Conservation (phyloP, 345 rosid genomes). For the Trapa incisa region DNA sequence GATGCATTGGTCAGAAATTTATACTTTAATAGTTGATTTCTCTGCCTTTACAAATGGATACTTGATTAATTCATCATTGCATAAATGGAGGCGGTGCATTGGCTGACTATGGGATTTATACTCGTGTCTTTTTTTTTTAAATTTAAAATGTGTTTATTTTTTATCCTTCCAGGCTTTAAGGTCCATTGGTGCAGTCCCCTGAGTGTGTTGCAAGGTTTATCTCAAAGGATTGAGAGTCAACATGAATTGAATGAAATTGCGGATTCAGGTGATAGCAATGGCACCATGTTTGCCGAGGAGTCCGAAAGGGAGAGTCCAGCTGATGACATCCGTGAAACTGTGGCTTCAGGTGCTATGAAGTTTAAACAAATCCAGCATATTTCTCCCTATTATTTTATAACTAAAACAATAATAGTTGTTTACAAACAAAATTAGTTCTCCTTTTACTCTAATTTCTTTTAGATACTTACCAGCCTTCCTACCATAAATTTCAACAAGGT, state of each 20-base stretch:
- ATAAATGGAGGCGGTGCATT: not conserved
- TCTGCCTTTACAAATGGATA: not conserved
- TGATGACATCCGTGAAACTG: constrained; percentile 14
- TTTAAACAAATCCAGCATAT: not conserved
- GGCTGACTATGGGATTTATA: not conserved
- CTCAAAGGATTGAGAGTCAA: constrained; percentile 15
- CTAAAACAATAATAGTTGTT: not conserved
- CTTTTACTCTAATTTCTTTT: not conserved
- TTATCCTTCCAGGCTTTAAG: constrained; percentile 31
- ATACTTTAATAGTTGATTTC: not conserved
- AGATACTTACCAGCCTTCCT: not conserved
- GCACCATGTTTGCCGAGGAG: constrained; percentile 16
- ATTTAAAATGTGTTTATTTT: too few species aligned
- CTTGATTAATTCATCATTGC: not conserved
- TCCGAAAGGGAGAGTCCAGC: constrained; percentile 12
- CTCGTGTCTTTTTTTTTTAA: constrained; percentile 3
- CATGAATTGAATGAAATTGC: constrained; percentile 12
- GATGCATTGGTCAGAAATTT: not conserved
- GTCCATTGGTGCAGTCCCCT: constrained; percentile 17
- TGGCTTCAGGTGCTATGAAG: constrained; percentile 21
- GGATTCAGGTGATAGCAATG: constrained; percentile 19
- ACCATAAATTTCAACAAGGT: too few species aligned
- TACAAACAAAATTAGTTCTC: not conserved
- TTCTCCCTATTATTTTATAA: not conserved
- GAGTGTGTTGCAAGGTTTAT: constrained; percentile 13